Evolutionary conservation across 2,329 filamentous ascomycete genomes (phyloP).

Genomic region (Venturia asperata): DNA sequence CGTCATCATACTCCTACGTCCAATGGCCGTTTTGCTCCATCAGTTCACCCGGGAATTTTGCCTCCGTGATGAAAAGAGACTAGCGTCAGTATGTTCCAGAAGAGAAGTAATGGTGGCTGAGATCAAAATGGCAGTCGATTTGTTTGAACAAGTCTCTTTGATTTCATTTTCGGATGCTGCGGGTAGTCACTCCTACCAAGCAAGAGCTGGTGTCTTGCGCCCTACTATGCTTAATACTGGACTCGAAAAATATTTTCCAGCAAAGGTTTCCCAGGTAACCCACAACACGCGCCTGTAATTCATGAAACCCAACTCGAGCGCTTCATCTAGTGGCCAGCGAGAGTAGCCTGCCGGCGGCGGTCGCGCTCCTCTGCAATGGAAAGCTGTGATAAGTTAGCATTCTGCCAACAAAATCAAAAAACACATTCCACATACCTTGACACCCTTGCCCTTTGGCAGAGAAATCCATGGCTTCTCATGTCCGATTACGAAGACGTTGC

Average conservation of each 20-base stretch:
- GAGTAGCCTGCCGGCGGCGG: conserved; percentile 71
- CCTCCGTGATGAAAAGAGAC: too few species aligned
- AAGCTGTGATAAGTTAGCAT: conserved; percentile 51
- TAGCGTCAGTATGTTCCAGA: not conserved
- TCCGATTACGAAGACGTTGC: conserved; percentile 99
- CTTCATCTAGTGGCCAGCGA: conserved; percentile 43
- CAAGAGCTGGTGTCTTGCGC: not conserved
- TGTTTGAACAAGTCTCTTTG: conserved; percentile 5
- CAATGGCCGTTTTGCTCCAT: too few species aligned
- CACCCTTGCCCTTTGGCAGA: conserved; percentile 99
- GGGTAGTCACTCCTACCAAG: not conserved
- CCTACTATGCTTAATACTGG: conserved; percentile 1
- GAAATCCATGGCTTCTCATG: conserved; percentile 99
- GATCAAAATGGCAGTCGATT: not conserved
- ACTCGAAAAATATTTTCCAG: conserved; percentile 9
- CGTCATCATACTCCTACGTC: too few species aligned
- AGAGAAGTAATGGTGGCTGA: not conserved
- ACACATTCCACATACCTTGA: conserved; percentile 59
- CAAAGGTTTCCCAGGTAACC: not conserved
- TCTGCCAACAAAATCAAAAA: not conserved
- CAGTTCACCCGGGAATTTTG: too few species aligned
- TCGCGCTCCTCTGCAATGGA: conserved; percentile 98
- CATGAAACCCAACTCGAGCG: not conserved
- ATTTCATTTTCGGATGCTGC: conserved; percentile 1
- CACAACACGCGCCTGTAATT: conserved; percentile 10